Percentiles rank a stretch among this genome's conserved stretches.
phyloP scores from a whole-genome alignment of 2,329 filamentous ascomycete genomes.

The Incumbomyces lentus region DNA sequence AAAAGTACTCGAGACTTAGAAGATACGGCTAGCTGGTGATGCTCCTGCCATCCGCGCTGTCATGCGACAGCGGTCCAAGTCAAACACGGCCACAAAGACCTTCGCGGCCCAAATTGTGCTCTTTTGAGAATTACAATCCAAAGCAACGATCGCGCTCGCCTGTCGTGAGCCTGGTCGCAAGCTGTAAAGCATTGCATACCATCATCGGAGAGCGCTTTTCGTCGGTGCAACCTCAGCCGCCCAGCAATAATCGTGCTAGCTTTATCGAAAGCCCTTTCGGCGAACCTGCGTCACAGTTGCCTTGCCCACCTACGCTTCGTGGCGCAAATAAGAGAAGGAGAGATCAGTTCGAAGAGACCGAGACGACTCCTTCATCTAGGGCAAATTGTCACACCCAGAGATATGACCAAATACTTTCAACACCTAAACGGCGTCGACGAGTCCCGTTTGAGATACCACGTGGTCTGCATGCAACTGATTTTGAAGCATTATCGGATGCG shows the following conservation, averaged over 20 bases:
- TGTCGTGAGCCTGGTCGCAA: slow-evolving; percentile 25
- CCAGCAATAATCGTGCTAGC: slow-evolving; percentile 23
- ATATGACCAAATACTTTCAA: slow-evolving; percentile 19
- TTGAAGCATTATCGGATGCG: slow-evolving; percentile 25
- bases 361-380: slow-evolving; percentile 12
- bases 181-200: slow-evolving; percentile 20
- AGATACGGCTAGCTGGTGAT: slow-evolving; percentile 15
- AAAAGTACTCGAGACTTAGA: slow-evolving; percentile 18
- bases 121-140: slow-evolving; percentile 27
- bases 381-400: slow-evolving; percentile 14
- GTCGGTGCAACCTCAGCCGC: slow-evolving; percentile 7
- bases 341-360: slow-evolving; percentile 23
- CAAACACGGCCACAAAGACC: slow-evolving; percentile 16
- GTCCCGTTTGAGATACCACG: slow-evolving; percentile 35
- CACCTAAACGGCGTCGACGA: slow-evolving; percentile 36
- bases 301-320: slow-evolving; percentile 17
- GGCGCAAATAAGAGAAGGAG: slow-evolving; percentile 33
- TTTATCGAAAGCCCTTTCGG: slow-evolving; percentile 21
- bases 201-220: slow-evolving; percentile 20
- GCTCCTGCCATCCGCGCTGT: slow-evolving; percentile 37
- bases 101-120: slow-evolving; percentile 17
- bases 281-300: slow-evolving; percentile 21
- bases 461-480: slow-evolving; percentile 34
- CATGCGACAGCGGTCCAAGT: slow-evolving; percentile 32
- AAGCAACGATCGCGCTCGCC: slow-evolving; percentile 2